phyloP scores from a whole-genome alignment of 192 early-diverging fungal genomes.

The Jimgerdemannia flammicorona region DNA sequence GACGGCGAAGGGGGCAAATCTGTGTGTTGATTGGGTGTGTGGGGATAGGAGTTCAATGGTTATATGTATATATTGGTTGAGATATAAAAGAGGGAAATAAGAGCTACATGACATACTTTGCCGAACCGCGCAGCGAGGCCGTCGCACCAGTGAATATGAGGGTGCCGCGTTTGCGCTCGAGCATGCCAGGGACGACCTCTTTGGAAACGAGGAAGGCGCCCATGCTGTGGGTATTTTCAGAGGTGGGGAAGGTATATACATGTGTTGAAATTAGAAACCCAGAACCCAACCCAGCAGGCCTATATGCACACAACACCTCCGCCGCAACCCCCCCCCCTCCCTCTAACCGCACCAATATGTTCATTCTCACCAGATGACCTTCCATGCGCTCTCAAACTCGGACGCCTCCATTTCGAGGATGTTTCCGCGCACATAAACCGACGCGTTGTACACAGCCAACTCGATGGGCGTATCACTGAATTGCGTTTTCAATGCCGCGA shows the following conservation, averaged over 20 bases:
- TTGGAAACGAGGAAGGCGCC: background rate
- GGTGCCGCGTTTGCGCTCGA: background rate
- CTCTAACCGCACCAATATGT: background rate
- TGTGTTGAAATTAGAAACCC: too few relatives aligned
- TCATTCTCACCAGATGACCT: background rate
- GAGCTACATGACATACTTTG: background rate
- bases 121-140: background rate
- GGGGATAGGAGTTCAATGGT: background rate
- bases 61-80: background rate
- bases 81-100: background rate
- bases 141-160: background rate
- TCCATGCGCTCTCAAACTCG: background rate
- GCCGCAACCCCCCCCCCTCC: background rate
- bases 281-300: too few relatives aligned
- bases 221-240: background rate
- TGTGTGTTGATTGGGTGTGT: too few relatives aligned
- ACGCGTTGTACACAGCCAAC: background rate
- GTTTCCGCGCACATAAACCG: background rate
- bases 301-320: too few relatives aligned
- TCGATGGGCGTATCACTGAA: background rate
- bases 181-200: background rate
- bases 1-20: background rate
- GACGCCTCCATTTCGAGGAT: background rate
- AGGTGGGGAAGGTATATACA: too few relatives aligned
- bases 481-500: background rate